Evolutionary conservation across 106 monocot genomes (phyloP).

Genomic region (Posidonia australis): DNA sequence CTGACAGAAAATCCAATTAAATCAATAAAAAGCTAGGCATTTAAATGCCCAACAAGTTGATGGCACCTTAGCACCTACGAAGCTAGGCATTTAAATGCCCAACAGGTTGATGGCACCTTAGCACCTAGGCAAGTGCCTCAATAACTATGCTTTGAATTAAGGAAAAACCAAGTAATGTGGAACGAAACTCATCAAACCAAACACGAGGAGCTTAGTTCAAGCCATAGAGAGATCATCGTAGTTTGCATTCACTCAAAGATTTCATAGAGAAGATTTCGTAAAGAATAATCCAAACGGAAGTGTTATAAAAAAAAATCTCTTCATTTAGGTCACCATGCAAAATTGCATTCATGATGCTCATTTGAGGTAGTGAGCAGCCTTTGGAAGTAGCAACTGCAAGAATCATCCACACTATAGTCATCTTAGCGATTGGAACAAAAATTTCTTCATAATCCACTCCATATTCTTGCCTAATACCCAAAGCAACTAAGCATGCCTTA

Average conservation of each 20-base stretch:
- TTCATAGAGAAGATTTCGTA: no score
- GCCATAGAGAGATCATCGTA: no score
- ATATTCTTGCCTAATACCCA: neutral
- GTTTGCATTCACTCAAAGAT: neutral
- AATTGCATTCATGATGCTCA: neutral
- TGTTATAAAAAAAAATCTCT: neutral
- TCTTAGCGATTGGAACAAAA: neutral
- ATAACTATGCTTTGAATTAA: no score
- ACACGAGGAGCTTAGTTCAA: no score
- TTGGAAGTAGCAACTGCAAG: neutral
- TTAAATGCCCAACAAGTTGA: no score
- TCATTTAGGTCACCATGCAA: neutral
- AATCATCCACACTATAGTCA: neutral
- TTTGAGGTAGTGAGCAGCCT: neutral
- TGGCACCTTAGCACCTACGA: no score
- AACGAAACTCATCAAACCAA: neutral
- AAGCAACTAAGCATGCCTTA: neutral
- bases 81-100: no score
- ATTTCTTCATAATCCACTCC: neutral
- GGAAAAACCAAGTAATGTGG: no score
- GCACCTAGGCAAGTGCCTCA: no score
- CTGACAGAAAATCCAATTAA: no score
- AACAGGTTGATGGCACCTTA: no score
- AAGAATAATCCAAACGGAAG: neutral
- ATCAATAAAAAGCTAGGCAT: no score